Conservation (phyloP, 306 rosid genomes). For the Crataegus laevigata region DNA sequence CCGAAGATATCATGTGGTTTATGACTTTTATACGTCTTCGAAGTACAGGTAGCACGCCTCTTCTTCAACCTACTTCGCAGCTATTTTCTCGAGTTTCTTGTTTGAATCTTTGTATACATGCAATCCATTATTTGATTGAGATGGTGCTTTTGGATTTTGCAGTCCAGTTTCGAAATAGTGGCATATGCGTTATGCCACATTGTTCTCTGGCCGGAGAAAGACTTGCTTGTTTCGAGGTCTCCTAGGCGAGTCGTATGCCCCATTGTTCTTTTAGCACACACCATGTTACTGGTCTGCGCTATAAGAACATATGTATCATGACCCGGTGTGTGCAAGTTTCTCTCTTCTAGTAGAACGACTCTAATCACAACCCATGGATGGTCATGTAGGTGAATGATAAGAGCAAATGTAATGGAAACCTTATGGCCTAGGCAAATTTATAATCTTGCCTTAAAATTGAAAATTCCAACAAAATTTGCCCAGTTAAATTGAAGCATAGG, state of each 20-base stretch:
- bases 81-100: neutral
- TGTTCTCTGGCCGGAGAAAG: neutral
- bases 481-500: too few species aligned
- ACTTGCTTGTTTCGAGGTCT: neutral
- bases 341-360: too few species aligned
- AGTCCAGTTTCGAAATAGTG: neutral
- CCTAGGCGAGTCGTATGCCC: neutral
- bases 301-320: neutral
- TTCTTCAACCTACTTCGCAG: too few species aligned
- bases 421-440: too few species aligned
- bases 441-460: too few species aligned
- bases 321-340: neutral
- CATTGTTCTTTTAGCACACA: neutral
- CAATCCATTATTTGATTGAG: neutral
- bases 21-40: neutral
- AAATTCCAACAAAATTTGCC: too few species aligned
- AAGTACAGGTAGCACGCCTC: too few species aligned
- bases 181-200: neutral
- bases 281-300: fast-evolving
- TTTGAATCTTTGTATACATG: neutral
- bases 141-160: neutral
- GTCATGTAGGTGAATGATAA: neutral
- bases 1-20: neutral
- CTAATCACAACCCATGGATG: fast-evolving
- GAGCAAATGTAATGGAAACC: neutral